Base-by-base conservation (phyloP, 352 stramenopile genomes). In the Plasmopara viticola region DNA sequence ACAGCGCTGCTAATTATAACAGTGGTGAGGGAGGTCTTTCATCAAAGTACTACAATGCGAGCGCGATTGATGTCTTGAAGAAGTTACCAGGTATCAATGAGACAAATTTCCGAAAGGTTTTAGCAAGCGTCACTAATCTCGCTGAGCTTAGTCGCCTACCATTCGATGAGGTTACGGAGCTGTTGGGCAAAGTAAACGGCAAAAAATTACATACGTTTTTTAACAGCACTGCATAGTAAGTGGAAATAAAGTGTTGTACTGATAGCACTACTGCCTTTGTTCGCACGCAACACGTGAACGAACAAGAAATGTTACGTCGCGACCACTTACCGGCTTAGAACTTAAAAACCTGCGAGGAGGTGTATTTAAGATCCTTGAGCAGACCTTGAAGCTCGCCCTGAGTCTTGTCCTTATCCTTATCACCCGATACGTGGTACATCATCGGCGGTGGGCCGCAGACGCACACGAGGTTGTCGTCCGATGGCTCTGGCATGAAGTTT, bases 21-120 rank as follows among this genome's bases (percentile, higher is more conserved):
- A 62, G 50, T n/a, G 51, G 51, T 33, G 51, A 62, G n/a, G 81
- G 75, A 39, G 47, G 41, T 4, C 28, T 64, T 25, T 49, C 49
- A 60, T 86, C 62, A 44, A 84, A 46, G 57, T 88, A 51, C 51
- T 96, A 84, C 53, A 98, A 98, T 62, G 86, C 92, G 28, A 88
- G 75, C 46, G 90, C 94, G 10, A 76, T 97, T 55, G 88, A 98
- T 45, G 87, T 99, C 56, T 70, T 99, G 14, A 84, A 97, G 44
- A 86, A 95, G 48, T 72, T 99, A 41, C 96, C 96, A 3, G 96
- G 96, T n/a, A 88, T 99, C 53, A 98, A 85, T 49, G 76, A 94
- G 37, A 73, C 96, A 58, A 98, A 98, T 70, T 94, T 83, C 53
- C 68, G 86, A 28, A 82, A 83, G 33, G 67, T 98, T 15, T 49